phyloP scores from a whole-genome alignment of 2,329 filamentous ascomycete genomes.

The Penicillium glabrum region DNA sequence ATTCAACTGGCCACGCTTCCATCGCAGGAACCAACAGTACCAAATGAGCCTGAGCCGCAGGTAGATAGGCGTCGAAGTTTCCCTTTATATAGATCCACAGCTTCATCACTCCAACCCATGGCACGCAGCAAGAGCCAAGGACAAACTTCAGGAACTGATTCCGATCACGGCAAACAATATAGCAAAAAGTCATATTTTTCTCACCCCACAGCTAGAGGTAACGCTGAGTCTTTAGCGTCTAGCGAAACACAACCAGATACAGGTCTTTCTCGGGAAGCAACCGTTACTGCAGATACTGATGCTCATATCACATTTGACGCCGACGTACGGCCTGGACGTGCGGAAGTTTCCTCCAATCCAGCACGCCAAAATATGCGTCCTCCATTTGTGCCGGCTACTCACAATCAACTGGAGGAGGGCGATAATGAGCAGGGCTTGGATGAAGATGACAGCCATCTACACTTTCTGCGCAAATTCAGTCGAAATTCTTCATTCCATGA shows the following conservation, averaged over 20 bases:
- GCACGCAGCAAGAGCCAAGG: neutral
- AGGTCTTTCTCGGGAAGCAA: neutral
- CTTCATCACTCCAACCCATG: neutral
- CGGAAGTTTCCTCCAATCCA: neutral
- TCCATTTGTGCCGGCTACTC: neutral
- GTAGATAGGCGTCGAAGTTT: neutral
- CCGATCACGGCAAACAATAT: neutral
- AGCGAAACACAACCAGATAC: neutral
- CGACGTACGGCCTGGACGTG: neutral
- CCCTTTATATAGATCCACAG: neutral
- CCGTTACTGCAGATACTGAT: neutral
- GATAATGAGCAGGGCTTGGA: constrained; percentile 30
- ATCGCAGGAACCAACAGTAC: neutral
- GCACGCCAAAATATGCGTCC: neutral
- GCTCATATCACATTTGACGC: neutral
- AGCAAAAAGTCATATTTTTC: neutral
- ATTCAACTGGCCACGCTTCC: constrained; percentile 5
- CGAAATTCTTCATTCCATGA: constrained; percentile 53
- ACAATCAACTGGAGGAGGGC: constrained; percentile 24
- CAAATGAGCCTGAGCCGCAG: neutral
- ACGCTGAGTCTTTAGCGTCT: neutral
- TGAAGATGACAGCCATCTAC: constrained; percentile 32
- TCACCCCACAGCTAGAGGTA: neutral
- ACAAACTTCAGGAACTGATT: neutral
- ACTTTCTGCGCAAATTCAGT: neutral